phyloP scores from a whole-genome alignment of 2,329 filamentous ascomycete species.

The Coccinonectria pachysandricola region DNA sequence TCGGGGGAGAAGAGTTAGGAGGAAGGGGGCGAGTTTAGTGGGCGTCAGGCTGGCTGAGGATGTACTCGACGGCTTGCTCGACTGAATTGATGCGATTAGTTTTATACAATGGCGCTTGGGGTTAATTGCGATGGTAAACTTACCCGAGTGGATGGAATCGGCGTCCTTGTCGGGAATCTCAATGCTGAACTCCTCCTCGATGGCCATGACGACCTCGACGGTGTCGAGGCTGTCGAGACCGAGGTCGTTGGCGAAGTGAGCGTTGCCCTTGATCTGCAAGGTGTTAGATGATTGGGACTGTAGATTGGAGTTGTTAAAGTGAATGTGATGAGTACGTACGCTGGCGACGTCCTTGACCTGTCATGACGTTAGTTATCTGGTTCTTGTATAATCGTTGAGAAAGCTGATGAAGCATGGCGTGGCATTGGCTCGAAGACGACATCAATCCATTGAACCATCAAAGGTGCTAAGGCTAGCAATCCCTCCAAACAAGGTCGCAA shows the following conservation, averaged over 20 bases:
- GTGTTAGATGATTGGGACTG: conserved; percentile 8
- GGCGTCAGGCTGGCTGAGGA: conserved; percentile 85
- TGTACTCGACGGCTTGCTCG: conserved; percentile 91
- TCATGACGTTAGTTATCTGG: too few relatives aligned
- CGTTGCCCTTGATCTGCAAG: conserved; percentile 62
- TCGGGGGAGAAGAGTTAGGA: too few relatives aligned
- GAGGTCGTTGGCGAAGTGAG: conserved; percentile 96
- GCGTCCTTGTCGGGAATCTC: conserved; percentile 98
- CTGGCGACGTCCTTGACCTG: conserved; percentile 59
- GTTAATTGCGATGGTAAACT: conserved; percentile 23
- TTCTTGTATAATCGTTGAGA: too few relatives aligned
- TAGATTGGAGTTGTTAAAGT: conserved; percentile 7
- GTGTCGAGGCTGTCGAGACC: conserved; percentile 96
- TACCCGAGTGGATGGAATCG: conserved; percentile 88
- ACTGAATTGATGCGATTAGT: conserved; percentile 40
- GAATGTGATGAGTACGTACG: conserved; percentile 32
- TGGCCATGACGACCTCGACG: conserved; percentile 99
- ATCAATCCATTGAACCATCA: too few relatives aligned
- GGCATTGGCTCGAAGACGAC: too few relatives aligned
- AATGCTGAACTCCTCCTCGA: conserved; percentile 89
- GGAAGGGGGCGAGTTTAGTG: conserved; percentile 34
- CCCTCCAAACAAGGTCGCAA: conserved; percentile 1
- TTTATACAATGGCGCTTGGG: not conserved
- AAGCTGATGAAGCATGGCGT: too few relatives aligned
- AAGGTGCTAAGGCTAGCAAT: not conserved